A percentile compares a stretch with the other conserved stretches of the same genome.
These are phyloP conservation scores for Candida nemodendra DNA, from an alignment of 805 yeast species.

Conservation along the genomic window DNA sequence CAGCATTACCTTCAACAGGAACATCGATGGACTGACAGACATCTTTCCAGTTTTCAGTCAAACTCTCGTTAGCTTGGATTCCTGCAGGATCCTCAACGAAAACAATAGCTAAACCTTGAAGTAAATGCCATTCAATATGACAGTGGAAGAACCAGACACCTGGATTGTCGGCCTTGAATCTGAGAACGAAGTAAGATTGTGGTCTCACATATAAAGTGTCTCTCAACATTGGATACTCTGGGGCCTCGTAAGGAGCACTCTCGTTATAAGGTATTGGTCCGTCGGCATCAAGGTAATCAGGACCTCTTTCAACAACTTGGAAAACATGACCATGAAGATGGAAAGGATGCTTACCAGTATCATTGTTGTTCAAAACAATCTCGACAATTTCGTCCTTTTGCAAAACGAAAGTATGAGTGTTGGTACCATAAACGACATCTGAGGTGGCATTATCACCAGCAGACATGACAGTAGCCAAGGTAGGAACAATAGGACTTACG, in stretches of 20 bases:
- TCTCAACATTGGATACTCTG: constrained; percentile 79
- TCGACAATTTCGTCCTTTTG: constrained; percentile 69
- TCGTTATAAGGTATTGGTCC: constrained; percentile 59
- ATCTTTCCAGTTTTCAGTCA: constrained; percentile 59
- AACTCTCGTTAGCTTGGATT: constrained; percentile 58
- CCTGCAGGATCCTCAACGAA: constrained; percentile 81
- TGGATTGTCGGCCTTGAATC: constrained; percentile 92
- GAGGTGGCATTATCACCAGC: constrained; percentile 62
- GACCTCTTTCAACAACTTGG: constrained; percentile 78
- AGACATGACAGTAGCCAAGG: constrained; percentile 72
- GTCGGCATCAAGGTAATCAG: constrained; percentile 51
- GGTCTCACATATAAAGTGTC: constrained; percentile 80
- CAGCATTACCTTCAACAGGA: constrained; percentile 77
- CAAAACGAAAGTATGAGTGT: constrained; percentile 73
- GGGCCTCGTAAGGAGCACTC: constrained; percentile 49
- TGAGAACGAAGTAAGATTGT: constrained; percentile 78
- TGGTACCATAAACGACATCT: constrained; percentile 66
- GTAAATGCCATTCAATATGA: constrained; percentile 97
- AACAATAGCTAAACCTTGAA: constrained; percentile 84
- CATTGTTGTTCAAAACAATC: constrained; percentile 79
- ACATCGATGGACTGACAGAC: constrained; percentile 61
- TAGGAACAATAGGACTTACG: constrained; percentile 80
- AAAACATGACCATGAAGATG: constrained; percentile 93
- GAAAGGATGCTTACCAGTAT: constrained; percentile 96
- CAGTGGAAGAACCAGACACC: constrained; percentile 99